Percentiles rank a stretch among this genome's conserved stretches.
phyloP scores from a whole-genome alignment of 352 stramenopile genomes.

The Globisporangium echinulatum region DNA sequence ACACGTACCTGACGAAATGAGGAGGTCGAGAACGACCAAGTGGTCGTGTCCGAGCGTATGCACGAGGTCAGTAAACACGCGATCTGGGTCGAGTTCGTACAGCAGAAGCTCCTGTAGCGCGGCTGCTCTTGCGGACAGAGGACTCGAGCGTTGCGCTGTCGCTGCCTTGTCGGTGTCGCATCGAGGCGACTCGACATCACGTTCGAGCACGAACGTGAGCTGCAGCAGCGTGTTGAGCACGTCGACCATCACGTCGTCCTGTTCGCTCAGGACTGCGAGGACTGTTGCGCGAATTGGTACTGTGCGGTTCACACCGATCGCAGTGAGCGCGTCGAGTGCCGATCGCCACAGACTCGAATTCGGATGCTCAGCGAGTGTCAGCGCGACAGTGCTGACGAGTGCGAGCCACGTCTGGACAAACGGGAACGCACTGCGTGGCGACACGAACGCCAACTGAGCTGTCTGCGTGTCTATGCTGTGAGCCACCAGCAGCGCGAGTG shows the following conservation, averaged over 20 bases:
- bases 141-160: not conserved
- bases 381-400: conserved; percentile 20
- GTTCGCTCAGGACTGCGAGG: conserved; percentile 47
- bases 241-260: conserved; percentile 68
- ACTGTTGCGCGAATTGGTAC: conserved; percentile 18
- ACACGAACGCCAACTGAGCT: conserved; percentile 26
- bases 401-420: conserved; percentile 61
- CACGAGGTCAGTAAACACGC: conserved; percentile 57
- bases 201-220: conserved; percentile 11
- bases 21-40: conserved; percentile 58
- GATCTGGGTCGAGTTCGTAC: conserved; percentile 36
- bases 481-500: conserved; percentile 19
- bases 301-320: too few relatives aligned
- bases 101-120: conserved; percentile 6
- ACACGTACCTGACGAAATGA: conserved; percentile 58
- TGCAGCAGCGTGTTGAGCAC: conserved; percentile 38
- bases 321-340: not conserved
- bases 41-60: conserved; percentile 43
- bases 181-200: too few relatives aligned
- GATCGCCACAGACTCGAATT: not conserved
- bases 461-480: too few relatives aligned
- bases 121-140: too few relatives aligned
- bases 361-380: conserved; percentile 13
- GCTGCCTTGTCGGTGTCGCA: not conserved
- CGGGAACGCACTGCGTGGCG: conserved; percentile 24